Evolutionary conservation across 768 basidiomycete genomes (phyloP), one percentile per base, ranked within the genome.

Genomic region (Tylopilus cervinicoccineus): DNA sequence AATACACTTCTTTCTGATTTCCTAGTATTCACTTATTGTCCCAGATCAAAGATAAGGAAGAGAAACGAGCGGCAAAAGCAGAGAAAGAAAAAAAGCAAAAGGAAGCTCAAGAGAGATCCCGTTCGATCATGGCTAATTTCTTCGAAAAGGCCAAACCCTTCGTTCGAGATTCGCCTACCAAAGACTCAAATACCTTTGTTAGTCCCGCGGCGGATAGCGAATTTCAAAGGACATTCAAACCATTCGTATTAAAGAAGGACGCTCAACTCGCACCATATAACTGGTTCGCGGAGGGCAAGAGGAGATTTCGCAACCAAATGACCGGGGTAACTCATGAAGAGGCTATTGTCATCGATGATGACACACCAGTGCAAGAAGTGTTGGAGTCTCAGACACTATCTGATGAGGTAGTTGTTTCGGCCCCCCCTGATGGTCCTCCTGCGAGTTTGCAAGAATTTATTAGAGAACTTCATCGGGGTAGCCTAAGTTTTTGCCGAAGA

Each of bases 221-320:
- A 38, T 95, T 90, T 56, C 77, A 84, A 45, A 79, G 71, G 56
- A 73, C 75, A 1, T 96, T 96, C 72, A 84, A 79, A 56, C 84
- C 90, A 1, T 95, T 92, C 63, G 73, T 79, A 5, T 56, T 88
- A 50, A 90, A 87, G 72, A 91, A 86, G 60, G 88, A 81, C 51
- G 77, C 80, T 6, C 71, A 74, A 23, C 57, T 93, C 16, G 90
- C 91, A 4, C 86, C 87, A 0, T 59, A 74, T 32, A 93, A 93
- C 57, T 81, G 80, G 74, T 91, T 88, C 67, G 57, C 67, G 47
- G 66, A 65, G 20, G 47, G 56, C 27, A 54, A 67, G 31, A 69
- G 63, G 50, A 54, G 36, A 54, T 56, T 47, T 58, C 55, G 17
- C 48, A 47, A 50, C 53, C 40, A 53, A 45, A 56, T 43, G 43